Percentiles rank a stretch among this genome's conserved stretches.
Evolutionary conservation across 225 moss, liverwort and hornwort species (phyloP).

Genomic region (Climacium dendroides): DNA sequence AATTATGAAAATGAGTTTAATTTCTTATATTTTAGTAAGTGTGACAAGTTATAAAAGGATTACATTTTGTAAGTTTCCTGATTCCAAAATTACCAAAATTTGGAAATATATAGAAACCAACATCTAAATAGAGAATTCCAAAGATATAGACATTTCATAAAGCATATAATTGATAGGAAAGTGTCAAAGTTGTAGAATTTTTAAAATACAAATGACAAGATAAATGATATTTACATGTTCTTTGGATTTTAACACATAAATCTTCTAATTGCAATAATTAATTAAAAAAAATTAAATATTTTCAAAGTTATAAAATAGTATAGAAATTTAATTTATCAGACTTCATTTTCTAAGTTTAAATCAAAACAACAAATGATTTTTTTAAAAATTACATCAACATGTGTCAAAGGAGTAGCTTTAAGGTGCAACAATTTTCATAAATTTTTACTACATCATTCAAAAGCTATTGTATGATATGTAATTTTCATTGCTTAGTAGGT

Average conservation of each 20-base stretch:
- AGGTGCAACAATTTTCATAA: no score
- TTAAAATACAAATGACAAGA: no score
- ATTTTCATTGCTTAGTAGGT: no score
- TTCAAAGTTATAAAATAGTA: background rate
- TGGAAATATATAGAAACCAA: background rate
- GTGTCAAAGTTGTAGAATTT: background rate
- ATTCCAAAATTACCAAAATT: background rate
- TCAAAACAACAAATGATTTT: no score
- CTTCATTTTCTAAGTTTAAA: background rate
- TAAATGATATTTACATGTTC: background rate
- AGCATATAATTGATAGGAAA: fast-evolving
- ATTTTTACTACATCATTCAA: no score
- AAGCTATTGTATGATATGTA: no score
- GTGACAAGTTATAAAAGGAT: no score
- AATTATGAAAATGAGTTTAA: no score
- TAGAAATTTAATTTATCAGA: background rate
- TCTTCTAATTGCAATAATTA: fast-evolving
- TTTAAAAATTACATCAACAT: background rate
- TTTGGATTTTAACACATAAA: background rate
- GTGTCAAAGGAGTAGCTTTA: no score
- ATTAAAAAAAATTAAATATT: no score
- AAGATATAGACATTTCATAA: background rate
- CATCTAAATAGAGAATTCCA: background rate
- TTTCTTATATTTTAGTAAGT: no score
- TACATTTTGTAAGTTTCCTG: no score